Evolutionary conservation across 2,329 filamentous ascomycete species (phyloP), one percentile per base, ranked within the genome.

Genomic region (Ramularia collo-cygni): DNA sequence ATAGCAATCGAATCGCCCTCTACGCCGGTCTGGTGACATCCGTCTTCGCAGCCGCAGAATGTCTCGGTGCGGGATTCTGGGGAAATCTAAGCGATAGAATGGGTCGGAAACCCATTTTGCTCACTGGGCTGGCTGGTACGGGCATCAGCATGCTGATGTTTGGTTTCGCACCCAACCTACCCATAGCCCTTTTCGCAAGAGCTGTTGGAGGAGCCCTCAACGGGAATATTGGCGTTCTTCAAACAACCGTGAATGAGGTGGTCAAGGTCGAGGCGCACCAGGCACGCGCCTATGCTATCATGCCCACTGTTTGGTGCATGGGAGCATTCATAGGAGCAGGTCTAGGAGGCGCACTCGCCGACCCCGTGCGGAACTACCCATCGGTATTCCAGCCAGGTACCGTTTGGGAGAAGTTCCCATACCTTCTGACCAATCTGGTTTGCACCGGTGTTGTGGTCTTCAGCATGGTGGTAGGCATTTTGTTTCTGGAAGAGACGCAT

Each of bases 221-320:
- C 61, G 92, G 92, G 47, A 96, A 96, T 64, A 94, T 95, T 58
- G 90, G 89, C 34, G 90, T 95, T 3, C 72, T 96, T 52, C 87
- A 95, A 62, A 96, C 90, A 4, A 96, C 90, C 0, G 88, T 98
- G 27, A 87, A 87, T 13, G 92, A 98, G 63, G 74, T 98, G 44
- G 83, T 96, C 17, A 95, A 86, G 3, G 82, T 85, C 44, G 94
- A 95, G 66, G 84, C 90, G 63, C 88, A 96, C 61, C 89, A 96
- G 63, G 84, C 89, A 52, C 85, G 86, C 54, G 92, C 90, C 35
- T 98, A 94, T 66, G 87, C 90, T 9, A 89, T 96, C 53, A 95
- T 98, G 88, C 92, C 92, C 5, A 87, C 95, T 61, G 86, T 96
- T 17, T 98, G 92, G 92, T 95, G 89, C 60, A 75, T 98, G 58